Evolutionary conservation across 352 stramenopile genomes (phyloP).

Genomic region (Phytopythium boreale): DNA sequence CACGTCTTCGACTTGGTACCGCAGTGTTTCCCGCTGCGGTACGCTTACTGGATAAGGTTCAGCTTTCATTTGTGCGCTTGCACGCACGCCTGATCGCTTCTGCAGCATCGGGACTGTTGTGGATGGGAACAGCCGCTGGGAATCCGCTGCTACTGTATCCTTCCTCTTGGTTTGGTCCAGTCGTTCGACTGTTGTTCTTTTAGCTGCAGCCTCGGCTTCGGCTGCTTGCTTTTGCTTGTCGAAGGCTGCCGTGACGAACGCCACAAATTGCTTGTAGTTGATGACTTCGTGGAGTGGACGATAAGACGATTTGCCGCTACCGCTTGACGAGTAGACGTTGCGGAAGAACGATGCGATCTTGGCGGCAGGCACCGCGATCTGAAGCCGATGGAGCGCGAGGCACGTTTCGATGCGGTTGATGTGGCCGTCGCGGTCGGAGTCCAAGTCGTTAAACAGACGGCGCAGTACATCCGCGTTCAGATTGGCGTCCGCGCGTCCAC

Average conservation of each 20-base stretch:
- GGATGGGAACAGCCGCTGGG: not conserved
- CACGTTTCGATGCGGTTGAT: conserved; percentile 73
- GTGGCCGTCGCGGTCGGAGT: conserved; percentile 59
- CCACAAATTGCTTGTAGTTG: conserved; percentile 75
- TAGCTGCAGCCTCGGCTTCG: not conserved
- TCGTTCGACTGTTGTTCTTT: not conserved
- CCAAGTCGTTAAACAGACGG: conserved; percentile 76
- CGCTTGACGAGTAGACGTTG: conserved; percentile 26
- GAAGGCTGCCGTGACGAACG: conserved; percentile 59
- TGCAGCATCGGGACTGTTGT: conserved; percentile 1
- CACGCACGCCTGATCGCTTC: not conserved
- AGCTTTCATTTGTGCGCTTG: not conserved
- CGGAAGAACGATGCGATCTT: conserved; percentile 73
- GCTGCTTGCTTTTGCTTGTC: conserved; percentile 27
- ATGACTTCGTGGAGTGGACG: conserved; percentile 58
- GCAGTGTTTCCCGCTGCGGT: not conserved
- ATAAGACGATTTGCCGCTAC: conserved; percentile 8
- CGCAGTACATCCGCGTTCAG: conserved; percentile 60
- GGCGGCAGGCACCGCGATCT: conserved; percentile 50
- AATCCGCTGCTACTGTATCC: not conserved
- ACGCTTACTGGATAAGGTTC: not conserved
- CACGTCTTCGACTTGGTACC: conserved; percentile 2
- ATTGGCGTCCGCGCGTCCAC: conserved; percentile 5
- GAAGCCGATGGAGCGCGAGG: conserved; percentile 68
- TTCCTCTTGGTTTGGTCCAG: not conserved